These are phyloP conservation scores for Gossypium ekmanianum DNA, from an alignment of 345 rosid species.

Conservation along the genomic window DNA sequence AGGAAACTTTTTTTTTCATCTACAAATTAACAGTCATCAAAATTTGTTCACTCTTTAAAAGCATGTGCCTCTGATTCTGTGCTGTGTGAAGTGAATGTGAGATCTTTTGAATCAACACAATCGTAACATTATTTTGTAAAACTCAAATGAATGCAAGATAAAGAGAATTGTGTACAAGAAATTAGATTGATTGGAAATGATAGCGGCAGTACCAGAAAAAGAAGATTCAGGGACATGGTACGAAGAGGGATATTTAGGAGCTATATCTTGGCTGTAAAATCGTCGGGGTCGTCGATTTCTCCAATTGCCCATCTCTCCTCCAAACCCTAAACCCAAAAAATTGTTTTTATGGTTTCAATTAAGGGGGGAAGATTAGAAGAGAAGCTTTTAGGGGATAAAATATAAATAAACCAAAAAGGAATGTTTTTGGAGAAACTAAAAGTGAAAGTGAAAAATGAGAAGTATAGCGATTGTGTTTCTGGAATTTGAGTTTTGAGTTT, in stretches of 20 bases:
- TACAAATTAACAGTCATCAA: not conserved
- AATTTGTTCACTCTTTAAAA: not conserved
- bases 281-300: conserved; percentile 23
- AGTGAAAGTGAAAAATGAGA: not conserved
- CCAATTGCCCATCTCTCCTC: conserved; percentile 33
- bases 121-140: not conserved
- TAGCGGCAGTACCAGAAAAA: not conserved
- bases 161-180: not conserved
- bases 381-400: not conserved
- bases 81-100: not conserved
- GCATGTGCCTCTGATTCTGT: not conserved
- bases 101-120: no score
- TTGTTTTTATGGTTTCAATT: not conserved
- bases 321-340: not conserved
- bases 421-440: not conserved
- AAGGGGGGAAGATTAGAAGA: not conserved
- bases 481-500: no score
- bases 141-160: not conserved
- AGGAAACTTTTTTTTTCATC: not conserved
- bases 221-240: not conserved
- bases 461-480: no score
- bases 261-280: conserved; percentile 14
- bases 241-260: conserved; percentile 16
- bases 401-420: not conserved
- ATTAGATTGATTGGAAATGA: no score